Evolutionary conservation across 2,329 filamentous ascomycete species (phyloP), one percentile per base, ranked within the genome.

Genomic region (Xylaria sp.): DNA sequence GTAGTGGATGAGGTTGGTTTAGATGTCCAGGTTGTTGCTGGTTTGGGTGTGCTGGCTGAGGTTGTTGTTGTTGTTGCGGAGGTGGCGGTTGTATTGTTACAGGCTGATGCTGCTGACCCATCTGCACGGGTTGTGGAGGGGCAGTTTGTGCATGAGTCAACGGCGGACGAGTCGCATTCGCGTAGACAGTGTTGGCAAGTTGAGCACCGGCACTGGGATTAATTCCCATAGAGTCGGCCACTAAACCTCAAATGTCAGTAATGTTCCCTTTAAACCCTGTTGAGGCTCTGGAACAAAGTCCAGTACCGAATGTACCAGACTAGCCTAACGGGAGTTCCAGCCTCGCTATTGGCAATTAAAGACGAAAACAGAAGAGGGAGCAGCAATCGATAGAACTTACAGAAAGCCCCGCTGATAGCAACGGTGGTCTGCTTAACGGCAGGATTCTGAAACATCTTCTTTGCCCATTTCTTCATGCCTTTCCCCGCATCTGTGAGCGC

Each of bases 391-490:
- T 23, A 71, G 70, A 23, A 76, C 62, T 12, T 73, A 76, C 66
- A 69, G 40, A 77, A 40, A 21, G 75, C 76, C 18, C 75, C 75
- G 1, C 72, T 68, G 25, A 77, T 37, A 6, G 64, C 73, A 21
- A 68, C 72, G 5, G 73, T 71, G 2, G 73, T 72, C 59, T 78
- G 76, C 50, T 76, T 75, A 16, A 78, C 5, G 0, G 70, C 65
- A 12, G 74, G 71, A 54, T 71, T 78, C 32, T 75, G 68, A 70
- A 71, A 75, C 25, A 75, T 71, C 57, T 77, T 77, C 65, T 75
- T 77, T 2, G 73, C 75, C 75, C 75, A 78, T 69, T 78, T 77
- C 71, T 77, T 78, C 68, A 78, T 66, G 8, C 74, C 74, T 54
- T 76, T 77, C 2, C 75, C 75, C 62, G 72, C 75, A 27, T 71